Conservation (phyloP, 1,284 basidiomycete species). For the Apiotrichum gamsii region DNA sequence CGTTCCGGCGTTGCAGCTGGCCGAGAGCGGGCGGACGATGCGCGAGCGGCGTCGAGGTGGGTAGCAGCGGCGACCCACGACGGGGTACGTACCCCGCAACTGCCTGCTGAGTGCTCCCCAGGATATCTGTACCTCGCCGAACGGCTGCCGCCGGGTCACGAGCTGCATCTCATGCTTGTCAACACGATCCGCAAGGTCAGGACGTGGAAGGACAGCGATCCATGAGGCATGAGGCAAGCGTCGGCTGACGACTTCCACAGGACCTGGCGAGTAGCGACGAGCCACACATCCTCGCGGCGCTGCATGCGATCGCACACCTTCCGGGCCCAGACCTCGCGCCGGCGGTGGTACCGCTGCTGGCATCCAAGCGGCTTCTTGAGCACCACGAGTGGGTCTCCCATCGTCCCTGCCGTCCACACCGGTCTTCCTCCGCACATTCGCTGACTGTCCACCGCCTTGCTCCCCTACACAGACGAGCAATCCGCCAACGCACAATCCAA, state of each 20-base stretch:
- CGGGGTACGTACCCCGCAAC: not conserved
- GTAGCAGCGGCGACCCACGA: not conserved
- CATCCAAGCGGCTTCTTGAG: conserved; percentile 22
- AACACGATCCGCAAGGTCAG: conserved; percentile 47
- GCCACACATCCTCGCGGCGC: conserved; percentile 31
- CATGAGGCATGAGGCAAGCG: too few relatives aligned
- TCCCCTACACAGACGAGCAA: conserved; percentile 16
- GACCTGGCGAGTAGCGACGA: conserved; percentile 30
- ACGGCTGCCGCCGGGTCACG: conserved; percentile 29
- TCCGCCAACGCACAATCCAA: conserved; percentile 29
- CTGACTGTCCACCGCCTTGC: too few relatives aligned
- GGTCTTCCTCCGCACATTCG: not conserved
- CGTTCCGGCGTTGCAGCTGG: conserved; percentile 38
- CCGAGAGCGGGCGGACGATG: conserved; percentile 31
- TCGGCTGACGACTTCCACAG: too few relatives aligned
- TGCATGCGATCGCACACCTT: conserved; percentile 32
- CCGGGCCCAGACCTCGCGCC: conserved; percentile 38
- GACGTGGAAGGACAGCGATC: too few relatives aligned
- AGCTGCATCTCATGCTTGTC: conserved; percentile 40
- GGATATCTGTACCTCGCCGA: conserved; percentile 42
- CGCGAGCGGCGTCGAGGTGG: conserved; percentile 32
- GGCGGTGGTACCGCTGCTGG: conserved; percentile 34
- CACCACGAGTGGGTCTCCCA: conserved; percentile 26
- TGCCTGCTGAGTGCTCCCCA: too few relatives aligned
- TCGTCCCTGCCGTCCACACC: not conserved